phyloP scores from a whole-genome alignment of 495 filamentous ascomycete genomes.

The Zalerion maritima region DNA sequence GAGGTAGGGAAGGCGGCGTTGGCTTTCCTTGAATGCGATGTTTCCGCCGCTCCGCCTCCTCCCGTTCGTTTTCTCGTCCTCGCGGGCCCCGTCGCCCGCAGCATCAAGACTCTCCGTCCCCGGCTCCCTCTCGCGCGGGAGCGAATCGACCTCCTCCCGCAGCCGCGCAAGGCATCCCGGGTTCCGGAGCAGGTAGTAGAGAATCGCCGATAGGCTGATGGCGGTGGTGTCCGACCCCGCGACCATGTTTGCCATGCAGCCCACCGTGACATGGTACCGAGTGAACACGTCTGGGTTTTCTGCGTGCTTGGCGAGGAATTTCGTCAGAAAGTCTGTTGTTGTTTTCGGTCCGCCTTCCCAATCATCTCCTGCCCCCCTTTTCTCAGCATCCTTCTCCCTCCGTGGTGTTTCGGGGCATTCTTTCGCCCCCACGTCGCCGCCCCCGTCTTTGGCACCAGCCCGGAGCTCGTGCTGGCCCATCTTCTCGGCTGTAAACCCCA shows the following conservation, averaged over 20 bases:
- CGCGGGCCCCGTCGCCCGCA: too few species aligned
- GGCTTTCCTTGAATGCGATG: slow-evolving; percentile 29
- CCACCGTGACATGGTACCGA: slow-evolving; percentile 32
- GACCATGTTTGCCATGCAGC: slow-evolving; percentile 34
- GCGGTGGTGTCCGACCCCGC: slow-evolving; percentile 44
- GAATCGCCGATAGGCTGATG: slow-evolving; percentile 31
- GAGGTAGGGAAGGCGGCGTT: slow-evolving; percentile 44
- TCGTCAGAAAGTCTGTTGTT: slow-evolving; percentile 27
- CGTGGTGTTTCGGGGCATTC: too few species aligned
- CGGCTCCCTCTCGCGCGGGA: too few species aligned
- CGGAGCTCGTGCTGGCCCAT: slow-evolving; percentile 23
- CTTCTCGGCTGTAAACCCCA: slow-evolving; percentile 29
- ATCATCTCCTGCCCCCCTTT: slow-evolving; percentile 4
- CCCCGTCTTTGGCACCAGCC: too few species aligned
- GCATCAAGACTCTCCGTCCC: too few species aligned
- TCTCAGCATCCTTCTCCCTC: too few species aligned
- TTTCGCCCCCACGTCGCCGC: too few species aligned
- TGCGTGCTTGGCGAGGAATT: slow-evolving; percentile 28
- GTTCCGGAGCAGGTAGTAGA: slow-evolving; percentile 35
- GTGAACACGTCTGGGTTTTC: slow-evolving; percentile 36
- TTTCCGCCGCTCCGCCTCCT: too few species aligned
- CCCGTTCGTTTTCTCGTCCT: too few species aligned
- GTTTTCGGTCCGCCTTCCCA: slow-evolving; percentile 6
- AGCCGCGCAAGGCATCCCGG: slow-evolving; percentile 23
- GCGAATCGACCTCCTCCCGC: slow-evolving; percentile 26